Evolutionary conservation across 768 basidiomycete species (phyloP).

Genomic region (Pleurotus salmoneostramineus): DNA sequence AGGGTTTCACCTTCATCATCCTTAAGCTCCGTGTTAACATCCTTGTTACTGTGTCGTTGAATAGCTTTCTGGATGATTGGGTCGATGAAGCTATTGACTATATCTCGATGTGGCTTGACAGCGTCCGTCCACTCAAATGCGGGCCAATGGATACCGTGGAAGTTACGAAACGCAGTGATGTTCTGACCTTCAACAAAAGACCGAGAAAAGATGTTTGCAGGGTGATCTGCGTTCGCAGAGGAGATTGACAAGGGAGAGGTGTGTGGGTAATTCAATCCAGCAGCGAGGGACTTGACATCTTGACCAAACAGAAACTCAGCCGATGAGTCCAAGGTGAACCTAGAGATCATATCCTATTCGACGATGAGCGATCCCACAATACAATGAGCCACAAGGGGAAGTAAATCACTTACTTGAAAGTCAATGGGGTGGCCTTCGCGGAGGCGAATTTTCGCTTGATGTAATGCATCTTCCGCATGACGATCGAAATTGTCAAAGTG

Average conservation of each 20-base stretch:
- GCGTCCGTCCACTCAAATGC: constrained; percentile 39
- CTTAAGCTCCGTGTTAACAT: constrained; percentile 15
- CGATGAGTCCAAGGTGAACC: constrained; percentile 56
- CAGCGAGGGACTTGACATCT: constrained; percentile 29
- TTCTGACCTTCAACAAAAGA: constrained; percentile 37
- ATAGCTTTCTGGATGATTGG: constrained; percentile 43
- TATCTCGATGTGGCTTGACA: constrained; percentile 30
- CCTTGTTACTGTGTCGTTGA: constrained; percentile 26
- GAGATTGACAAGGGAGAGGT: constrained; percentile 16
- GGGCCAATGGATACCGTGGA: constrained; percentile 40
- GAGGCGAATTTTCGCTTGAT: constrained; percentile 24
- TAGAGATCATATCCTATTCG: constrained; percentile 27
- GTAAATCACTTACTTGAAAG: constrained; percentile 21
- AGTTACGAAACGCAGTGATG: constrained; percentile 23
- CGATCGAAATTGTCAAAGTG: constrained; percentile 37
- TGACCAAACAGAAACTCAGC: constrained; percentile 53
- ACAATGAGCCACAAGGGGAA: background rate
- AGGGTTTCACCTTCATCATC: constrained; percentile 29
- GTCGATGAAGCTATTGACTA: constrained; percentile 43
- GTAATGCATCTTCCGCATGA: constrained; percentile 26
- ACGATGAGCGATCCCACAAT: background rate
- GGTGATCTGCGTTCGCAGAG: constrained; percentile 20
- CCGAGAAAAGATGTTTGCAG: constrained; percentile 29
- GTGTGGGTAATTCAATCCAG: constrained; percentile 31
- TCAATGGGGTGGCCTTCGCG: constrained; percentile 31